These are phyloP conservation scores for Penicillium sp. DNA, from an alignment of 2,329 filamentous ascomycete genomes.

Conservation along the genomic window DNA sequence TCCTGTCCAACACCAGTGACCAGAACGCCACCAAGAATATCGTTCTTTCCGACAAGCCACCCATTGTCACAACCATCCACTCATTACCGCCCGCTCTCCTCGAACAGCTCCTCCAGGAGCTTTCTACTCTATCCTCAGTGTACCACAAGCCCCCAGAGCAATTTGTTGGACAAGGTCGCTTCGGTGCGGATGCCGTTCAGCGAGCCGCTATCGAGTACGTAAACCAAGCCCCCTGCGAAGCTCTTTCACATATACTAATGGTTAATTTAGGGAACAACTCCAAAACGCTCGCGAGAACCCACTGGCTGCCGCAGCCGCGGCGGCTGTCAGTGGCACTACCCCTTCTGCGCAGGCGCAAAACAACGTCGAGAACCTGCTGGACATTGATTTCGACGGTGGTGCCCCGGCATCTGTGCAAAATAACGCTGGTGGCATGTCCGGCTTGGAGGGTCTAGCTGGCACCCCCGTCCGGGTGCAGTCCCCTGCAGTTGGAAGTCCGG, in stretches of 20 bases:
- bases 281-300: slow-evolving; percentile 92
- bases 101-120: slow-evolving; percentile 84
- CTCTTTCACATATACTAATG: slow-evolving; percentile 17
- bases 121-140: slow-evolving; percentile 93
- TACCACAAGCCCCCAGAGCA: slow-evolving; percentile 98
- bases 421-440: slow-evolving; percentile 64
- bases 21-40: slow-evolving; percentile 89
- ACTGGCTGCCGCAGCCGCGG: slow-evolving; percentile 78
- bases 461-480: slow-evolving; percentile 53
- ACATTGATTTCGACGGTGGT: slow-evolving; percentile 93
- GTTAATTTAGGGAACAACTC: slow-evolving; percentile 67
- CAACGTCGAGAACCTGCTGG: slow-evolving; percentile 91
- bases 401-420: slow-evolving; percentile 83
- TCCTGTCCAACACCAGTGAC: slow-evolving; percentile 78
- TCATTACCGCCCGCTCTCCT: slow-evolving; percentile 80
- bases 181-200: slow-evolving; percentile 91
- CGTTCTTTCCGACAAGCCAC: slow-evolving; percentile 88
- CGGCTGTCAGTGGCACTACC: slow-evolving; percentile 59
- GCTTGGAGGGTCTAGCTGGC: slow-evolving; percentile 58
- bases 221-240: neutral
- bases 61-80: slow-evolving; percentile 91
- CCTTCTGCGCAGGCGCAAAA: slow-evolving; percentile 57
- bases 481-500: slow-evolving; percentile 39
- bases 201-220: slow-evolving; percentile 82
- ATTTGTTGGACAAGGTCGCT: slow-evolving; percentile 95